Percentiles rank a stretch among this genome's conserved stretches.
These are phyloP conservation scores for Balamuthia mandrillaris DNA, from an alignment of 208 protist species.

Conservation along the genomic window DNA sequence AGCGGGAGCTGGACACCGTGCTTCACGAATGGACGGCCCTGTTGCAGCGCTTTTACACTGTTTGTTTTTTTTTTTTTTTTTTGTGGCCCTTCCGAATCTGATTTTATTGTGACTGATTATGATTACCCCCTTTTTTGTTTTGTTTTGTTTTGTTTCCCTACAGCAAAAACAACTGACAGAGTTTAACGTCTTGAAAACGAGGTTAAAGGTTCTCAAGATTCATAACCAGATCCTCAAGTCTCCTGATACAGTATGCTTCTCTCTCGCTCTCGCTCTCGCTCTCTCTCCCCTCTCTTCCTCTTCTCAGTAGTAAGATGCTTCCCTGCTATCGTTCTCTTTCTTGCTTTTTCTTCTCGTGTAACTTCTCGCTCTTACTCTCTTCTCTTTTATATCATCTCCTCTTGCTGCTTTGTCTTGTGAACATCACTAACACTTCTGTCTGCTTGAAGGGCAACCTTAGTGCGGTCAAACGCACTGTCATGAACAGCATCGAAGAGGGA, in stretches of 20 bases:
- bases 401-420: not conserved
- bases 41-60: not conserved
- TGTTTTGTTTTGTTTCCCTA: too few species aligned
- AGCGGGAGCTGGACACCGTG: not conserved
- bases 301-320: not conserved
- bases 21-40: not conserved
- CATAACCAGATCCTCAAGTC: conserved; percentile 45
- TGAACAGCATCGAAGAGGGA: conserved; percentile 46
- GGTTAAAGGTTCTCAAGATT: conserved; percentile 45
- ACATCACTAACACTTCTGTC: not conserved
- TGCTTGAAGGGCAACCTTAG: conserved; percentile 12
- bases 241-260: conserved; percentile 30
- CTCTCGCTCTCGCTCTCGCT: not conserved
- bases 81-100: too few species aligned
- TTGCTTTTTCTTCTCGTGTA: too few species aligned
- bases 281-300: not conserved
- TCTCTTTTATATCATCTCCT: not conserved
- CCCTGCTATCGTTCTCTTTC: not conserved
- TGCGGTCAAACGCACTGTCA: conserved; percentile 48
- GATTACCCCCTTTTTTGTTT: not conserved
- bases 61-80: not conserved
- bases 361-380: conserved; percentile 8
- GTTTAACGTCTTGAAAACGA: conserved; percentile 47
- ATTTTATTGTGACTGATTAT: not conserved
- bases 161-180: conserved; percentile 48